Evolutionary conservation across 257 asterid genomes (phyloP).

Genomic region (Capsicum rhomboideum): DNA sequence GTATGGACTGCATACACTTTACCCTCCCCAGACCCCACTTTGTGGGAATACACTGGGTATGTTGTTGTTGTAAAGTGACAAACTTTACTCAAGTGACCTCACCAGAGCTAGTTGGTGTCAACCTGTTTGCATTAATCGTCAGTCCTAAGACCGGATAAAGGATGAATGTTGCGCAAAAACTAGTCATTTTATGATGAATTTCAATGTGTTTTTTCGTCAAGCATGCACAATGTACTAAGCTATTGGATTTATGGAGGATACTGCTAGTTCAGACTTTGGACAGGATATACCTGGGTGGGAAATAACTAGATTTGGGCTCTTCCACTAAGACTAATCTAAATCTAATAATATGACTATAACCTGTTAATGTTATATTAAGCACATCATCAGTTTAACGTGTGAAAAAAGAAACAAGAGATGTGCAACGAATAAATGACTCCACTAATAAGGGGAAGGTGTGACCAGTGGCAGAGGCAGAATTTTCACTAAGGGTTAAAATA

Average conservation of each 20-base stretch:
- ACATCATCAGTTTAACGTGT: neutral
- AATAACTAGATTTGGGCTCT: neutral
- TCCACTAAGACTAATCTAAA: neutral
- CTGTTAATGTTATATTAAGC: neutral
- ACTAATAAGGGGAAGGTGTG: neutral
- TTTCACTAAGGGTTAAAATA: too few species aligned
- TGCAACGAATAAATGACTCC: neutral
- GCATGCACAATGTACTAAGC: neutral
- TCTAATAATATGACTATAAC: neutral
- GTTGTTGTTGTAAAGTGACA: neutral
- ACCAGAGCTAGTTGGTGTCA: neutral
- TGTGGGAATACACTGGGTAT: too few species aligned
- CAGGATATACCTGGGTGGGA: neutral
- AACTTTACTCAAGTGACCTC: neutral
- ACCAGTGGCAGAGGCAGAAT: too few species aligned
- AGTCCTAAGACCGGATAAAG: neutral
- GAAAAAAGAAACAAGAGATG: neutral
- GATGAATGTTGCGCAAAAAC: neutral
- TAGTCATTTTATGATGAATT: neutral
- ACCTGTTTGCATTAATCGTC: neutral
- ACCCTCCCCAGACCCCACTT: too few species aligned
- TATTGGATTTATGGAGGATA: neutral
- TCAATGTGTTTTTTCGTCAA: neutral
- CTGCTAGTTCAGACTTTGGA: neutral
- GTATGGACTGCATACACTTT: too few species aligned